Percentiles rank a stretch among this genome's conserved stretches.
These are phyloP conservation scores for Phlyctochytrium arcticum DNA, from an alignment of 192 early-diverging fungal genomes.

Conservation along the genomic window DNA sequence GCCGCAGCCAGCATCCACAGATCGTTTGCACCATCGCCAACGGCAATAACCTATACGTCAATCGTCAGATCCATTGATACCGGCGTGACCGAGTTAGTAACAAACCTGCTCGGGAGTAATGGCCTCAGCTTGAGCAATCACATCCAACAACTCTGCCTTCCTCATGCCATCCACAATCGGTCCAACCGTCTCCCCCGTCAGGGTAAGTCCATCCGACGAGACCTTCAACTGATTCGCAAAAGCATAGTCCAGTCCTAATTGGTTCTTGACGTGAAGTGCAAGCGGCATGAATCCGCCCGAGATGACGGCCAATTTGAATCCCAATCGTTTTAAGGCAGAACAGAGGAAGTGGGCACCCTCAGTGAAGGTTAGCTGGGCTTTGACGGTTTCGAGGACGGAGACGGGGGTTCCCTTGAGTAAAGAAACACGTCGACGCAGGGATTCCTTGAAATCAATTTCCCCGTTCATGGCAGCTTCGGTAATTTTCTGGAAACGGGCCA, in stretches of 20 bases:
- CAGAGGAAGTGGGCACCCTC: constrained; percentile 90
- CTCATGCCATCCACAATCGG: constrained; percentile 86
- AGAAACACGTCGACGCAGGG: constrained; percentile 77
- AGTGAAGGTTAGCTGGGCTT: constrained; percentile 74
- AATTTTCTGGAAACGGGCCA: constrained; percentile 78
- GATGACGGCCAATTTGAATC: constrained; percentile 94
- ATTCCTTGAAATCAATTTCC: constrained; percentile 97
- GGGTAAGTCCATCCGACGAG: constrained; percentile 70
- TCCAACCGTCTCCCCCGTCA: constrained; percentile 87
- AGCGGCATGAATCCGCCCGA: constrained; percentile 95
- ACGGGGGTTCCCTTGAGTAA: constrained; percentile 84
- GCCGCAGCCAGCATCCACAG: constrained; percentile 90
- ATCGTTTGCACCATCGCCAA: constrained; percentile 98
- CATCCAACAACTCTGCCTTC: constrained; percentile 92
- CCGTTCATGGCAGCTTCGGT: constrained; percentile 97
- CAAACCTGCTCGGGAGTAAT: constrained; percentile 73
- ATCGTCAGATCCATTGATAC: background rate
- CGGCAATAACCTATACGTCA: constrained; percentile 78
- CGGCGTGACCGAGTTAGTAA: background rate
- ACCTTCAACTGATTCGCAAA: constrained; percentile 94
- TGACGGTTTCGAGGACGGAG: constrained; percentile 74
- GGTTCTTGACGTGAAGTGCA: constrained; percentile 84
- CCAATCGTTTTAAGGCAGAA: constrained; percentile 81
- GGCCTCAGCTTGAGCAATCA: constrained; percentile 91
- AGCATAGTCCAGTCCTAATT: constrained; percentile 92